Evolutionary conservation across 1,284 basidiomycete species (phyloP).

Genomic region (Cutaneotrichosporon mucoides): DNA sequence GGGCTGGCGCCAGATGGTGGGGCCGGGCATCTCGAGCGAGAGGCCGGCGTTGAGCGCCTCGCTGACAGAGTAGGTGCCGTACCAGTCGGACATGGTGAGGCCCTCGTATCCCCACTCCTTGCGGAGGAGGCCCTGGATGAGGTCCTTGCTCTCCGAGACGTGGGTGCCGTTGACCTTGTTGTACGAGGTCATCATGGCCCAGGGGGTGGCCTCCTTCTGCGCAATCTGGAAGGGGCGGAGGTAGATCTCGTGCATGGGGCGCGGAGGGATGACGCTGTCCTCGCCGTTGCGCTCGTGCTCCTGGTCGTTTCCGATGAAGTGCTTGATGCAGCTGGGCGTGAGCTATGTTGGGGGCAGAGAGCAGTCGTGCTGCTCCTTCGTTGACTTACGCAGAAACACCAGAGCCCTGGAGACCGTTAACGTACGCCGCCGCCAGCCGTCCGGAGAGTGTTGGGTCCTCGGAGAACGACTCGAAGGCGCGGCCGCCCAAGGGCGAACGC

Average conservation of each 20-base stretch:
- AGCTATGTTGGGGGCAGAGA: no score
- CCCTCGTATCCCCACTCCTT: constrained; percentile 68
- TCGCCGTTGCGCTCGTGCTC: constrained; percentile 39
- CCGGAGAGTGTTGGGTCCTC: constrained; percentile 74
- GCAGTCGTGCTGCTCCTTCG: no score
- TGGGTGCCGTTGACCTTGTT: constrained; percentile 64
- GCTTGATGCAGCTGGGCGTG: constrained; percentile 32
- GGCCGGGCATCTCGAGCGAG: constrained; percentile 51
- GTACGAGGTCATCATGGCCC: constrained; percentile 49
- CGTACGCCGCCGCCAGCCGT: constrained; percentile 64
- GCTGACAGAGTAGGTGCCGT: constrained; percentile 64
- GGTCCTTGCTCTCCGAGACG: constrained; percentile 63
- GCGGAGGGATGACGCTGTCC: constrained; percentile 35
- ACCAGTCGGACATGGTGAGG: constrained; percentile 57
- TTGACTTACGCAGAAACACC: constrained; percentile 58
- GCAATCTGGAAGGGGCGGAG: constrained; percentile 74
- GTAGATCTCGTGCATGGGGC: constrained; percentile 75
- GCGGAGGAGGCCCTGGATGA: constrained; percentile 41
- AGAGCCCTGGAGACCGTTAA: constrained; percentile 65
- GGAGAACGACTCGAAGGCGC: constrained; percentile 60
- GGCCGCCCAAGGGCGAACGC: constrained; percentile 68
- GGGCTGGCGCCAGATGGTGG: constrained; percentile 23
- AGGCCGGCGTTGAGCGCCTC: constrained; percentile 65
- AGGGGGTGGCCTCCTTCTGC: constrained; percentile 57
- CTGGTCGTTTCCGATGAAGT: constrained; percentile 47